These are phyloP conservation scores for Hyphopichia khmerensis DNA, from an alignment of 1,139 yeast species.

Conservation along the genomic window DNA sequence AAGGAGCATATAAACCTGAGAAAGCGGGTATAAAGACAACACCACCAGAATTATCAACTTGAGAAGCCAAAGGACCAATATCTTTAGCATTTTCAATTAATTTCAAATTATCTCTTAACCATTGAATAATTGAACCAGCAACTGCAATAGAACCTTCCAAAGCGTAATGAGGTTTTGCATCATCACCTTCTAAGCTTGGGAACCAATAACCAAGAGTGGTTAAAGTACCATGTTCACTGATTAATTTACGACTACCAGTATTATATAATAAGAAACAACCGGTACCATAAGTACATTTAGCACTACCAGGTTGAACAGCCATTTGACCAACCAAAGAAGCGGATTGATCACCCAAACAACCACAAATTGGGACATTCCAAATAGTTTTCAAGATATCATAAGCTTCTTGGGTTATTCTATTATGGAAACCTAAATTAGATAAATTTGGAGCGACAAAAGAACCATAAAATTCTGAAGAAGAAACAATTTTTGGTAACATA, in stretches of 20 bases:
- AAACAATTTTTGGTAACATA: constrained; percentile 73
- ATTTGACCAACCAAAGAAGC: constrained; percentile 93
- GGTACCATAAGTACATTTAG: constrained; percentile 97
- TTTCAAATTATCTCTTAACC: constrained; percentile 90
- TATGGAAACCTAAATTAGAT: constrained; percentile 49
- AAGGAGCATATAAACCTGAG: constrained; percentile 92
- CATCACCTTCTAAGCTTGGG: constrained; percentile 56
- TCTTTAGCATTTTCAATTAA: constrained; percentile 80
- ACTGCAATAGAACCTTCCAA: constrained; percentile 95
- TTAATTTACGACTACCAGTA: constrained; percentile 68
- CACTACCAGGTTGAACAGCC: constrained; percentile 80
- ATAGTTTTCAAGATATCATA: constrained; percentile 49
- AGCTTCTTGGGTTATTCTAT: constrained; percentile 51
- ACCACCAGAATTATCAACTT: constrained; percentile 82
- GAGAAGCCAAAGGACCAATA: constrained; percentile 86
- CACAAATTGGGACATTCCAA: constrained; percentile 72
- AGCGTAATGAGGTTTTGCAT: constrained; percentile 76
- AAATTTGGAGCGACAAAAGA: constrained; percentile 61
- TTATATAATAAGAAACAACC: constrained; percentile 91
- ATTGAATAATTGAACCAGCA: constrained; percentile 92
- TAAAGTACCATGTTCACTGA: constrained; percentile 76
- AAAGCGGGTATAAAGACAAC: constrained; percentile 95
- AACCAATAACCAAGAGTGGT: constrained; percentile 92
- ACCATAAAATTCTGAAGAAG: constrained; percentile 81
- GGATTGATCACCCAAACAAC: constrained; percentile 93